Evolutionary conservation across 345 rosid genomes (phyloP), one percentile per base, ranked within the genome.

Genomic region (Aurinia saxatilis): DNA sequence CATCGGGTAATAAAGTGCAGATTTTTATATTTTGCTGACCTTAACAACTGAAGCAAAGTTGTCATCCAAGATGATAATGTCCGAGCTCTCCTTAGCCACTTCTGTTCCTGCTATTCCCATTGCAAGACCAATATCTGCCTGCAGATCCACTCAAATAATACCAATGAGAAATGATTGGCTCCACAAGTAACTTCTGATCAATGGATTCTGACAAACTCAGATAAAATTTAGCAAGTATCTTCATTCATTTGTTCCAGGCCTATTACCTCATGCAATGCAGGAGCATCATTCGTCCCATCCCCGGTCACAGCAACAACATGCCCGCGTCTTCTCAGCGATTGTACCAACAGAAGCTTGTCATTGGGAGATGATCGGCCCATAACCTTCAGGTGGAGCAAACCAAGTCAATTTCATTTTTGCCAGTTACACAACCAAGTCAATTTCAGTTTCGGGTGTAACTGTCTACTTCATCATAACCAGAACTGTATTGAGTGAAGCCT

Each of bases 71-170:
- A 93, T 93, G 67, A 93, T 90, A 57, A 93, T 90, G 77, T 93
- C 99, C 0, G 99, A 93, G 79, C 88, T 93, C 80, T 93, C 99
- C 52, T 93, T 93, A 0, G 99, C 99, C 57, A 93, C 97, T 79
- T 93, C 99, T 23, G 99, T 93, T 63, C 99, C 99, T 66, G 81
- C 84, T 65, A 93, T 93, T 63, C 99, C 99, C 99, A 93, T 93
- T 25, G 99, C 86, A 68, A 93, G 95, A 67, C 99, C 99, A 66
- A 93, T 85, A 74, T 93, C 97, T 7, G 99, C 99, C 99, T 93
- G 84, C 9, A 60, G 64, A 52, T 60, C 49, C 69, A 57, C 23
- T 40, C 67, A 44, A 44, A 46, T 31, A 21, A 5, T 34, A 27
- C 18, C 51, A 38, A 23, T 55, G 6, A 70, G 51, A 62, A 46